Conservation (phyloP, 495 filamentous ascomycete species). For the Hypoxylon crocopeplum region DNA sequence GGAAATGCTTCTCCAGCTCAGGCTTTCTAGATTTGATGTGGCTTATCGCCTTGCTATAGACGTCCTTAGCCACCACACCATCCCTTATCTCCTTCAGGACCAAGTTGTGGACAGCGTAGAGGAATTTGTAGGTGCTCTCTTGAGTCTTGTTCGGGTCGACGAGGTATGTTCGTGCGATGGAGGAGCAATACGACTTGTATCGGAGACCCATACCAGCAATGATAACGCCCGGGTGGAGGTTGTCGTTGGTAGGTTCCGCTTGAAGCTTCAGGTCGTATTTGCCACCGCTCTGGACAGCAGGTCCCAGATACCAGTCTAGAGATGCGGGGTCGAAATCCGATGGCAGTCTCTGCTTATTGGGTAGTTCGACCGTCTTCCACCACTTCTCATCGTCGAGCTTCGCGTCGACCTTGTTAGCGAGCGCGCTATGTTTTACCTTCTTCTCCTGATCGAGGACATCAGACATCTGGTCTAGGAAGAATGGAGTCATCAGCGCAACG, state of each 20-base stretch:
- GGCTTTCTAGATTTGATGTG: constrained; percentile 87
- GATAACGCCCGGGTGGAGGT: constrained; percentile 93
- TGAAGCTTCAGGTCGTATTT: constrained; percentile 87
- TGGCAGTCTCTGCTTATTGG: constrained; percentile 75
- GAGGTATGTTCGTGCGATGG: constrained; percentile 90
- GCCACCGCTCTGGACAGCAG: constrained; percentile 94
- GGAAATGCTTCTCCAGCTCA: constrained; percentile 90
- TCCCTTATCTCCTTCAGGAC: constrained; percentile 91
- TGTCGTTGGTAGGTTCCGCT: constrained; percentile 75
- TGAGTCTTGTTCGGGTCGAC: constrained; percentile 96
- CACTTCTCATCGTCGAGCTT: constrained; percentile 95
- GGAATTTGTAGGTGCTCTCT: constrained; percentile 91
- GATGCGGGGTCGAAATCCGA: constrained; percentile 87
- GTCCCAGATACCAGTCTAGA: constrained; percentile 91
- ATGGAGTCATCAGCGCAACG: constrained; percentile 88
- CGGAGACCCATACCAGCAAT: constrained; percentile 87
- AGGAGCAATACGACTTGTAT: constrained; percentile 92
- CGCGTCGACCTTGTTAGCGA: constrained; percentile 81
- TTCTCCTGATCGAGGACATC: constrained; percentile 92
- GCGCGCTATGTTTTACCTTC: constrained; percentile 87
- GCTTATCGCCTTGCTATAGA: constrained; percentile 85
- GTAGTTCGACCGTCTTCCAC: constrained; percentile 77
- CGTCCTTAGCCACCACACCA: constrained; percentile 84
- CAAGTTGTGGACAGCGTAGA: constrained; percentile 82
- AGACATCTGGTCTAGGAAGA: constrained; percentile 98